Percentiles rank a stretch among this genome's conserved stretches.
Evolutionary conservation across 2,329 filamentous ascomycete species (phyloP).

Genomic region (Colletotrichum neosansevieriae): DNA sequence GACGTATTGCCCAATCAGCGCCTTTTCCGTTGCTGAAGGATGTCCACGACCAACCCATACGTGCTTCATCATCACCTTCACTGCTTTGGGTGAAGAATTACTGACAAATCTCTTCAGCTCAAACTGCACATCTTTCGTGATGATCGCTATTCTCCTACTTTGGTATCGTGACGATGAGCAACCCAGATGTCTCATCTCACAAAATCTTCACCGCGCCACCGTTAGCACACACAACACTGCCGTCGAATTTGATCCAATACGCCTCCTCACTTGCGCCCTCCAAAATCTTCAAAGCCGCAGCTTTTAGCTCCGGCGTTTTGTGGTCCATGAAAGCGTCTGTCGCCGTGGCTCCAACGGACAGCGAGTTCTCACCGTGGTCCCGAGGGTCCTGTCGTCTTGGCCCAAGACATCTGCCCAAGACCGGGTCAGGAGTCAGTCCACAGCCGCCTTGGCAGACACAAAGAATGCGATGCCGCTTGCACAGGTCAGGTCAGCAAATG

Average conservation of each 20-base stretch:
- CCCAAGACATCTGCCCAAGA: conserved; percentile 52
- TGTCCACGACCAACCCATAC: too few relatives aligned
- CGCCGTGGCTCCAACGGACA: conserved; percentile 36
- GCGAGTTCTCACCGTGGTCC: conserved; percentile 46
- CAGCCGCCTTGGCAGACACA: conserved; percentile 49
- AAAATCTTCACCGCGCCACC: conserved; percentile 51
- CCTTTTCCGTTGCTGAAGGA: too few relatives aligned
- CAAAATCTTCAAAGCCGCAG: conserved; percentile 1
- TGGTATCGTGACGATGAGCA: too few relatives aligned
- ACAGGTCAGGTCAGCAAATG: too few relatives aligned
- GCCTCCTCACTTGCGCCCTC: conserved; percentile 46
- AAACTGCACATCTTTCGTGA: too few relatives aligned
- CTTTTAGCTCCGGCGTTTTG: conserved; percentile 37
- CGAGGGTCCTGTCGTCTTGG: conserved; percentile 50
- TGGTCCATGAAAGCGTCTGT: conserved; percentile 51
- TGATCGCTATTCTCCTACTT: too few relatives aligned
- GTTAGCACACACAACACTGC: conserved; percentile 50
- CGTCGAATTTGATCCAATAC: conserved; percentile 53
- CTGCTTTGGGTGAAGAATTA: too few relatives aligned
- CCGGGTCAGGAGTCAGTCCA: conserved; percentile 50
- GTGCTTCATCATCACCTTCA: too few relatives aligned
- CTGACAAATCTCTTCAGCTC: too few relatives aligned
- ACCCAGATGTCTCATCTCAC: conserved; percentile 3
- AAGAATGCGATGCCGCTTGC: conserved; percentile 46
- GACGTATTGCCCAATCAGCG: conserved; percentile 19